Evolutionary conservation across 163 green algal species (phyloP), one percentile per base, ranked within the genome.

Genomic region (Scenedesmus sp.): DNA sequence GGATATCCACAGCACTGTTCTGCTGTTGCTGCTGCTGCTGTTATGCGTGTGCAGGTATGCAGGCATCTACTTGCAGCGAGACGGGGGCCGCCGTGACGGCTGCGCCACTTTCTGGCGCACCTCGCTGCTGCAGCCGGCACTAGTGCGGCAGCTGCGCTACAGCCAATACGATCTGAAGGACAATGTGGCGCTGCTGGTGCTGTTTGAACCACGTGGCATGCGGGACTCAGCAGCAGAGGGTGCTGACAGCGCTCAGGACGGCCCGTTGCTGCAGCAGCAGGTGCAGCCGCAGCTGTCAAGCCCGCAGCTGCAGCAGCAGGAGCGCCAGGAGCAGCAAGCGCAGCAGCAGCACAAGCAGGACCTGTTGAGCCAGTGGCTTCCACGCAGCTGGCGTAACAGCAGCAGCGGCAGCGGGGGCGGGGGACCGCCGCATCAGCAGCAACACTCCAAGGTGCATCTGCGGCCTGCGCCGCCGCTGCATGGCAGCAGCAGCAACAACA

Each of bases 41-140:
- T 20, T 46, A 20, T 55, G n/a, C 55, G 10, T 52, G 64, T 67
- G 82, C 93, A 96, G 97, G 34, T 98, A 98, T 77, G 87, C 96
- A 46, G 94, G 94, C 12, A 57, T 88, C 2, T 98, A 95, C 85
- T 82, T 96, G 12, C 86, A 90, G 85, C 92, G 97, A 23, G 96
- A 94, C 4, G 95, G 95, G 3, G 94, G 94, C 10, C 67, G 93
- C 6, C 60, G 82, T 1, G 97, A 98, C 90, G 97, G 97, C 56
- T 97, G 97, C 86, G 95, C 96, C 5, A 97, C 95, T 2, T 98
- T 98, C 86, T 98, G 97, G 97, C 94, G 92, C 10, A 74, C 55
- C 55, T 56, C 34, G 0, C 16, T 82, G 62, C 90, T 94, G 74
- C 70, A 59, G 4, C 73, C 89, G 9, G 55, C 60, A 46, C 76